These are phyloP conservation scores for Typha latifolia DNA, from an alignment of 176 grass and related monocot genomes.

Conservation along the genomic window DNA sequence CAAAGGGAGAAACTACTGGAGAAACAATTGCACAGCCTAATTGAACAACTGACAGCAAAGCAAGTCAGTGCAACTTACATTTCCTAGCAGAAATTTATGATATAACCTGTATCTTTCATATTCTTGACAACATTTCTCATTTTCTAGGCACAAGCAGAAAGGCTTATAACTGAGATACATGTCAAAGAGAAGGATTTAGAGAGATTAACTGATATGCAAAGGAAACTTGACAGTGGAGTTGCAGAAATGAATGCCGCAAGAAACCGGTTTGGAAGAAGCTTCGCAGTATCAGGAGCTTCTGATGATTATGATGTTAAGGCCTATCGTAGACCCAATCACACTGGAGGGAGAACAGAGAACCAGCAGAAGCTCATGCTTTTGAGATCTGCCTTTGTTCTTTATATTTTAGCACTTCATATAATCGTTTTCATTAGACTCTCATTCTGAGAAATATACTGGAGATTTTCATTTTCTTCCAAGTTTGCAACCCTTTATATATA, in stretches of 20 bases:
- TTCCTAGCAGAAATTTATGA: not conserved
- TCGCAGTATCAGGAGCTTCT: constrained; percentile 4
- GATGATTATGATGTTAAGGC: constrained; percentile 37
- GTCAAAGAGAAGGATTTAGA: constrained; percentile 79
- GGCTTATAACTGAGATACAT: constrained; percentile 42
- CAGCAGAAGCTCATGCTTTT: constrained; percentile 61
- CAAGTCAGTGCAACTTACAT: constrained; percentile 36
- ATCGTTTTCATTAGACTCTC: constrained; percentile 85
- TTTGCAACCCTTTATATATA: no score
- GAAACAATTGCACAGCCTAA: constrained; percentile 81
- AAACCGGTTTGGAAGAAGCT: constrained; percentile 38
- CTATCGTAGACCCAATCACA: constrained; percentile 21
- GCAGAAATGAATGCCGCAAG: constrained; percentile 28
- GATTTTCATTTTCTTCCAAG: not conserved
- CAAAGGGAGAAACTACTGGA: constrained; percentile 88
- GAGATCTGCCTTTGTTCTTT: constrained; percentile 74
- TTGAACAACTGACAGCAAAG: constrained; percentile 88
- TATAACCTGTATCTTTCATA: not conserved
- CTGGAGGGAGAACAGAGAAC: constrained; percentile 39
- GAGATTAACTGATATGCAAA: constrained; percentile 39
- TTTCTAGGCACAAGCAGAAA: constrained; percentile 72
- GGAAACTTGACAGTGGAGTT: constrained; percentile 25
- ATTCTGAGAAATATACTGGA: constrained; percentile 28
- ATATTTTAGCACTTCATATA: constrained; percentile 73
- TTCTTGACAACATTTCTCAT: not conserved